These are phyloP conservation scores for Dryadomyces quercus-mongolicae DNA, from an alignment of 2,329 filamentous ascomycete genomes.

Conservation along the genomic window DNA sequence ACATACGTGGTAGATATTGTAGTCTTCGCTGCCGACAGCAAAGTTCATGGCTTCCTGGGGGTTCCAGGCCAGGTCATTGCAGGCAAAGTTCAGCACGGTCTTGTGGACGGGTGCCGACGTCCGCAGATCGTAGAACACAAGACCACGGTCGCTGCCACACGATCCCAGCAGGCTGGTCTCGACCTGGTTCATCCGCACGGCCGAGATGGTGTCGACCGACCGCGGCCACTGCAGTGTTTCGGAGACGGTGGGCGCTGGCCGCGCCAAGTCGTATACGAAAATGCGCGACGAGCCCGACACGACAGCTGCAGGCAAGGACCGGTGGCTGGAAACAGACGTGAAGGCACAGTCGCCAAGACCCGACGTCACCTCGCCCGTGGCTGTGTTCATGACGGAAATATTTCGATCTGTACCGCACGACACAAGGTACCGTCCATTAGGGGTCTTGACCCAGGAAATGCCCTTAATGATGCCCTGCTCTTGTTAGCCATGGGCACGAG, in stretches of 20 bases:
- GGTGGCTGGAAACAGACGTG: constrained; percentile 31
- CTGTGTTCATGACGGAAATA: constrained; percentile 86
- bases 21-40: constrained; percentile 85
- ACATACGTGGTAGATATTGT: constrained; percentile 62
- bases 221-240: constrained; percentile 30
- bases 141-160: constrained; percentile 69
- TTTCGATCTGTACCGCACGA: constrained; percentile 70
- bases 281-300: constrained; percentile 12
- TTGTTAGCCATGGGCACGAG: neutral
- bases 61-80: constrained; percentile 82
- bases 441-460: constrained; percentile 76
- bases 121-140: constrained; percentile 86
- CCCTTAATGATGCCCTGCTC: constrained; percentile 73
- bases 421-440: constrained; percentile 19
- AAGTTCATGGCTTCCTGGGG: constrained; percentile 64
- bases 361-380: constrained; percentile 68
- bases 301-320: constrained; percentile 8
- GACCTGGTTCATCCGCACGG: constrained; percentile 81
- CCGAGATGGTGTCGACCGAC: constrained; percentile 65
- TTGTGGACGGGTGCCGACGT: constrained; percentile 75
- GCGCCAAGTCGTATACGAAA: constrained; percentile 11
- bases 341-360: constrained; percentile 79
- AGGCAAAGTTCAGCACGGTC: constrained; percentile 68
- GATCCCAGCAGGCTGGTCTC: constrained; percentile 87
- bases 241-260: constrained; percentile 7